Base-by-base conservation (phyloP, 768 basidiomycete genomes). In the Phanerochaete carnosa region DNA sequence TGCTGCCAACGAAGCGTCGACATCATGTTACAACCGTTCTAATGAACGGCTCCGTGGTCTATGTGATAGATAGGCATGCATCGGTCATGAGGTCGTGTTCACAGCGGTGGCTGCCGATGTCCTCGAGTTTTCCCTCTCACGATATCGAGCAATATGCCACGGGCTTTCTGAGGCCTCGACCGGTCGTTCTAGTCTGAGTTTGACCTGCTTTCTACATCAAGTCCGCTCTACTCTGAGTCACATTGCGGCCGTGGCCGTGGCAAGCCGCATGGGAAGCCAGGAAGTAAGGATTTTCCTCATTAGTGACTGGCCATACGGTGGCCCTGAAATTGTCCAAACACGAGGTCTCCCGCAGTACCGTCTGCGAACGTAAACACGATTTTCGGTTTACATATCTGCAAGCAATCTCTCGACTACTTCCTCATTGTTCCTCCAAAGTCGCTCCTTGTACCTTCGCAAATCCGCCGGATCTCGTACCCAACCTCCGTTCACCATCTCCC, bases 341-440 rank as follows among this genome's bases (percentile, higher is more conserved):
- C 39, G 39, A 7, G 39, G 39, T 19, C 11, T 43, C 39, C 39
- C 16, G 8, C 7, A 35, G 33, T 15, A 35, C 33, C 33, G 4
- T 8, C 19, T 43, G 39, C 39, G 39, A 7, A 43, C 39, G 39
- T 15, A 15, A 35, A 15, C 39, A 43, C 39, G 19, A 7, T 8
- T 19, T 29, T 19, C 9, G 26, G 45, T 56, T 57, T 62, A 73
- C 61, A 71, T 52, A 59, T 76, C 74, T 11, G 67, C 57, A 55
- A 78, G 33, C 29, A 78, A 60, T 39, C 67, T 68, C 57, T 68
- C 63, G 13, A 72, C 73, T 2, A 77, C 68, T 11, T 56, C 32
- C 35, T 72, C 69, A 53, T 78, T 77, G 45, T 58, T 58, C 46
- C 43, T 53, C 75, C 75, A 76, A n/a, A 76, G 51, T 2, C 63